phyloP scores from a whole-genome alignment of 495 filamentous ascomycete species.

The Aspergillus funiculosus region DNA sequence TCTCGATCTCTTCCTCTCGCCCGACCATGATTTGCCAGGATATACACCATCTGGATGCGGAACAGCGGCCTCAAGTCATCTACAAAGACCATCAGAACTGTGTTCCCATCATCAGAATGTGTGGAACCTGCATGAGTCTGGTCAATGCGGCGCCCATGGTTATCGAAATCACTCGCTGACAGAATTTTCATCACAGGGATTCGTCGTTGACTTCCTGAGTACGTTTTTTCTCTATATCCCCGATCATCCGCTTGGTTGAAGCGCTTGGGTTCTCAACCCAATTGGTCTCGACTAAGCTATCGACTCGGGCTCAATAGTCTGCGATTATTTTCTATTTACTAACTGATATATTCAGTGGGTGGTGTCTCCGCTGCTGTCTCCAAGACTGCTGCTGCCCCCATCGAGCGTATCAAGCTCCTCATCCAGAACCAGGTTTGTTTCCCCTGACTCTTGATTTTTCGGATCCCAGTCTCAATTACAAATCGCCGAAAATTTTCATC shows the following conservation, averaged over 20 bases:
- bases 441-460: background rate
- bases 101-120: background rate
- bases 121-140: background rate
- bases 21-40: slow-evolving; percentile 8
- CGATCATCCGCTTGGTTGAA: slow-evolving; percentile 1
- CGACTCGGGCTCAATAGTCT: background rate
- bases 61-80: slow-evolving; percentile 1
- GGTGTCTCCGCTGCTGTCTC: slow-evolving; percentile 99
- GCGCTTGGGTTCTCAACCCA: slow-evolving; percentile 7
- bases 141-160: background rate
- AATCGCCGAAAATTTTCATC: background rate
- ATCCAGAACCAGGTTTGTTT: slow-evolving; percentile 95
- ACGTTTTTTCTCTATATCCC: slow-evolving; percentile 52
- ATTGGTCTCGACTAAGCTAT: slow-evolving; percentile 3
- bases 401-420: slow-evolving; percentile 99
- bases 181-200: slow-evolving; percentile 42
- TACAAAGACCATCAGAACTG: background rate
- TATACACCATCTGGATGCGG: slow-evolving; percentile 12
- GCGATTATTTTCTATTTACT: slow-evolving; percentile 20
- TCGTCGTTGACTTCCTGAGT: slow-evolving; percentile 96
- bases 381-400: slow-evolving; percentile 99
- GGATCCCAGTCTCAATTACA: background rate
- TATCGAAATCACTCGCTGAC: slow-evolving; percentile 26
- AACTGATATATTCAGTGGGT: slow-evolving; percentile 65
- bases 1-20: slow-evolving; percentile 8